Evolutionary conservation across 2,329 filamentous ascomycete genomes (phyloP), one percentile per base, ranked within the genome.

Genomic region (Pseudogymnoascus sp.): DNA sequence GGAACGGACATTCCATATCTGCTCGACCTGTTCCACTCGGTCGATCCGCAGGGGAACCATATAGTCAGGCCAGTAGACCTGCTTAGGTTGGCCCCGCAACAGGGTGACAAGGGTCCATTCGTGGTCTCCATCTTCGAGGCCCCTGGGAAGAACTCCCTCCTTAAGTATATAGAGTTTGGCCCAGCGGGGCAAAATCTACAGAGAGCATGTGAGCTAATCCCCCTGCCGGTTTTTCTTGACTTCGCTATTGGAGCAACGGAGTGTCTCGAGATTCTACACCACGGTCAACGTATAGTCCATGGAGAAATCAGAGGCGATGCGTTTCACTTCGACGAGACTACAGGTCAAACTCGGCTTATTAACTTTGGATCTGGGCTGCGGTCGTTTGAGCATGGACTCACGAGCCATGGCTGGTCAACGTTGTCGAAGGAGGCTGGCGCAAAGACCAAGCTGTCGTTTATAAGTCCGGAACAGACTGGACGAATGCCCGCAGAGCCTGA

Each of bases 391-490:
- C 91, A 96, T 75, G 91, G 93, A 4, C 80, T 97, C 59, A 87
- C 84, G 6, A 93, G 90, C 69, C 88, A 89, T 18, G 92, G 92
- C 35, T 97, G 93, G 93, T 90, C 88, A 9, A 83, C 84, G 0
- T 77, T 97, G 8, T 93, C 90, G 11, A 88, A 89, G 64, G 90
- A 97, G 73, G 77, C 92, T 6, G 93, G 93, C 1, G 90, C 92
- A 41, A 92, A 91, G 75, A 88, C 93, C 71, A 96, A 96, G 75
- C 80, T 97, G 18, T 86, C 93, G 60, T 97, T 91, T 72, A 96
- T 97, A 72, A 93, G 92, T 55, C 93, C 93, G 0, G 93, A 97
- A 72, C 93, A 97, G 78, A 97, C 93, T 2, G 93, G 93, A 12
- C 87, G 93, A 18, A 89, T 97, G 83, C 90, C 92, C 2, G 91